Conservation (phyloP, 768 basidiomycete genomes). For the Calocybe gangraenosa region DNA sequence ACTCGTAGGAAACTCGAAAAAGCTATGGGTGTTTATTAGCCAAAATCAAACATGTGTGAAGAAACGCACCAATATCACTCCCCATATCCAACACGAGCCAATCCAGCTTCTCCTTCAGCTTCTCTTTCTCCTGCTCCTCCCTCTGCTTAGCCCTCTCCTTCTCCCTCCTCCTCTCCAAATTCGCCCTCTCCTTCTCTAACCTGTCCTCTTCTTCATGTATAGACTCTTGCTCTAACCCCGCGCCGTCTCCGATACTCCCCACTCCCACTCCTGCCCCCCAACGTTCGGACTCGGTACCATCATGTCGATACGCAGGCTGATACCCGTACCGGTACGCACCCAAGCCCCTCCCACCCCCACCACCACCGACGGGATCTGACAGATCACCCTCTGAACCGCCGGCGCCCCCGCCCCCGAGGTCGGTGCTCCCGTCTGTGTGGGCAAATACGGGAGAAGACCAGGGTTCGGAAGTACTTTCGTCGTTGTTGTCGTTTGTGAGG, state of each 20-base stretch:
- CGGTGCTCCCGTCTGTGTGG: slow-evolving; percentile 21
- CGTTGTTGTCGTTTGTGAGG: neutral
- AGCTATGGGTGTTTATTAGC: slow-evolving; percentile 25
- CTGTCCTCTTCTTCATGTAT: slow-evolving; percentile 12
- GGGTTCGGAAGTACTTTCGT: slow-evolving; percentile 16
- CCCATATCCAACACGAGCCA: slow-evolving; percentile 53
- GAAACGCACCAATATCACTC: slow-evolving; percentile 14
- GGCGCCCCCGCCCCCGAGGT: too few species aligned
- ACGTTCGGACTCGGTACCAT: neutral
- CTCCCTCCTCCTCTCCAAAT: slow-evolving; percentile 15
- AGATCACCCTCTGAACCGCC: slow-evolving; percentile 7
- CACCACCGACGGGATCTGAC: slow-evolving; percentile 10
- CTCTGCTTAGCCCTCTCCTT: slow-evolving; percentile 18
- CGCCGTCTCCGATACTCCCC: neutral
- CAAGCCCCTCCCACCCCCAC: slow-evolving; percentile 1
- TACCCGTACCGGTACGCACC: slow-evolving; percentile 20
- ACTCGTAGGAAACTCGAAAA: slow-evolving; percentile 48
- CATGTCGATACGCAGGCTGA: slow-evolving; percentile 20
- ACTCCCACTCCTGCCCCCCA: slow-evolving; percentile 11
- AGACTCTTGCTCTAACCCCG: slow-evolving; percentile 3
- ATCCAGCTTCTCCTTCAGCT: slow-evolving; percentile 31
- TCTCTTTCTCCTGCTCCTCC: slow-evolving; percentile 14
- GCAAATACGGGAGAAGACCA: slow-evolving; percentile 41
- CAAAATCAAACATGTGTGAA: neutral
- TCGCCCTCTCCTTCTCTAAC: slow-evolving; percentile 11